A percentile compares a stretch with the other conserved stretches of the same genome.
phyloP scores from a whole-genome alignment of 2,329 filamentous ascomycete genomes.

The Aureobasidium uvarum region DNA sequence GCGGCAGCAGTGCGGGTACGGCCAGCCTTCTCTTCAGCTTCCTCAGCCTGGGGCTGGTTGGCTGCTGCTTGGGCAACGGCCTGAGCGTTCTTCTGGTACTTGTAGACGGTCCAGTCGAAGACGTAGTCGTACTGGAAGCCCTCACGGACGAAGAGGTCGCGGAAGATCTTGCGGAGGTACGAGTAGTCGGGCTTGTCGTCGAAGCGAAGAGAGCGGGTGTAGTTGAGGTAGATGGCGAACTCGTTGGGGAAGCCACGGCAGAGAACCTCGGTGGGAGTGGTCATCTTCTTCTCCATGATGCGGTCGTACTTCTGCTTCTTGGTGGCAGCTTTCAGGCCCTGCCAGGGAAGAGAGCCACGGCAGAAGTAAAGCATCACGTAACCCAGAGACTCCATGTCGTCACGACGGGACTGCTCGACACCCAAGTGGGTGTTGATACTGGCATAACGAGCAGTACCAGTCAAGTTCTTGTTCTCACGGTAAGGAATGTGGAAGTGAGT shows the following conservation, averaged over 20 bases:
- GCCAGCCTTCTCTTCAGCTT: constrained; percentile 73
- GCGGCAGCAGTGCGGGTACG: constrained; percentile 57
- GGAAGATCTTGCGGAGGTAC: constrained; percentile 99
- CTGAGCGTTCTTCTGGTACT: constrained; percentile 99
- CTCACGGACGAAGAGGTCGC: constrained; percentile 96
- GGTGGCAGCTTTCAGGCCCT: constrained; percentile 95
- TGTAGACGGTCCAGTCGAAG: constrained; percentile 99
- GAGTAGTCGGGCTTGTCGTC: constrained; percentile 99
- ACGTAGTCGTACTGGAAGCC: constrained; percentile 99
- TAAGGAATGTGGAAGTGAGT: constrained; percentile 99
- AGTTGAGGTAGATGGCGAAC: constrained; percentile 99
- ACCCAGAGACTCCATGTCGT: constrained; percentile 98
- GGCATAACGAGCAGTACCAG: constrained; percentile 95
- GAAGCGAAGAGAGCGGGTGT: constrained; percentile 96
- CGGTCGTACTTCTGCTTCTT: constrained; percentile 99
- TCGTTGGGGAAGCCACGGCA: constrained; percentile 99
- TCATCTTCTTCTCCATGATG: constrained; percentile 99
- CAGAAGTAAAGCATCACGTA: constrained; percentile 99
- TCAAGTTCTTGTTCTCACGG: constrained; percentile 99
- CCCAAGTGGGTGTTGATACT: constrained; percentile 98
- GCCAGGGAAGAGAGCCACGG: constrained; percentile 97
- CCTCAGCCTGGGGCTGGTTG: constrained; percentile 61
- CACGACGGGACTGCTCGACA: constrained; percentile 96
- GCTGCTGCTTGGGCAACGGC: constrained; percentile 82
- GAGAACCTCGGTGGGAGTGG: constrained; percentile 94